phyloP scores from a whole-genome alignment of 1,139 yeast species.

The Magnusiomyces tetraspermus region DNA sequence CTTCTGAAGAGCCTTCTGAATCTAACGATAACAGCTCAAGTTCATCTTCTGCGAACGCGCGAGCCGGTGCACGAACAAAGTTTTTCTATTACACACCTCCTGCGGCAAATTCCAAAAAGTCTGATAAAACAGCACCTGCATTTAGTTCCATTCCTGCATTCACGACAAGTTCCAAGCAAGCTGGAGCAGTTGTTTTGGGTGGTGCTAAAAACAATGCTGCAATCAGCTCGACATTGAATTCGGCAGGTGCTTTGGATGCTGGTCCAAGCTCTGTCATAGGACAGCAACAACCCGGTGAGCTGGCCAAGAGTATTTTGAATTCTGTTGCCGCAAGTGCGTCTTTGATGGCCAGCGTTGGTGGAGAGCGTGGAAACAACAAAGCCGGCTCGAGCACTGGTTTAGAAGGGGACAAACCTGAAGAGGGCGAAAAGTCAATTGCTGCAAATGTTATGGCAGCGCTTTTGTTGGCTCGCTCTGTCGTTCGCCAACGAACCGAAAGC shows the following conservation, averaged over 20 bases:
- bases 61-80: slow-evolving; percentile 7
- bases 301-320: neutral
- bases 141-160: slow-evolving; percentile 8
- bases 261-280: neutral
- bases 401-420: neutral
- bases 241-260: neutral
- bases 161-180: slow-evolving; percentile 4
- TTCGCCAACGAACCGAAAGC: neutral
- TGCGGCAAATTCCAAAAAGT: slow-evolving; percentile 1
- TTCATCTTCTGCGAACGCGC: neutral
- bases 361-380: no score
- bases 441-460: slow-evolving; percentile 10
- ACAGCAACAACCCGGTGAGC: neutral
- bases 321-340: neutral
- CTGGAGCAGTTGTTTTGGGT: neutral
- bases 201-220: neutral
- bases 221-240: neutral
- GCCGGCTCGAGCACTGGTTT: neutral
- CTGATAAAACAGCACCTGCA: slow-evolving; percentile 11
- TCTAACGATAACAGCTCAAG: neutral
- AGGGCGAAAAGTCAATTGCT: slow-evolving; percentile 5
- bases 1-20: neutral
- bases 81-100: slow-evolving; percentile 16
- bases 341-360: neutral
- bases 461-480: slow-evolving; percentile 5